Base-by-base conservation (phyloP, 805 yeast species). In the Wickerhamiella lipophila region DNA sequence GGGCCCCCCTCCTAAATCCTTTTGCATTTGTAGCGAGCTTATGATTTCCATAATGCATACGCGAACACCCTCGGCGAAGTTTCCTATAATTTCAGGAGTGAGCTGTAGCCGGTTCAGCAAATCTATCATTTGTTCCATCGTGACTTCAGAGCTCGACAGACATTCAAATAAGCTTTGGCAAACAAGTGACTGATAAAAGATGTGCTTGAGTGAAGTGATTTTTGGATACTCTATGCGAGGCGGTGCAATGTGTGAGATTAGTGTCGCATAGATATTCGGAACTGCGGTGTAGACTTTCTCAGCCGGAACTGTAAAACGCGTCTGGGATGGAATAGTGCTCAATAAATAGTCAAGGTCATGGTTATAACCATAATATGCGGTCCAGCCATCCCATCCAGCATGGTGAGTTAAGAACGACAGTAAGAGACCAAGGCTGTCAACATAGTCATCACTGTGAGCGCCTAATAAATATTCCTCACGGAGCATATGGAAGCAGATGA, bases 371-470 rank as follows among this genome's bases (percentile, higher is more conserved):
- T 87, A 85, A 55, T 77, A 78, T 1, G 63, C 56, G 19, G 65
- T 60, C 95, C 95, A 76, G 12, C 79, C 74, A 9, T 79, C 74
- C 94, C 95, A 83, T 5, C 83, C 78, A 76, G 81, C 75, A 79
- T 84, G 76, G 11, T 13, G 12, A 1, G 68, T 55, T 0, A 81
- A 72, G 12, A 83, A 59, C 54, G 80, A 81, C 0, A 87, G 61
- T 19, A 87, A 61, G 0, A 65, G 22, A 0, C 81, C 77, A 25
- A 88, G 56, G 27, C 64, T 63, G 3, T 65, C 55, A 11, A 71
- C 64, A 7, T 66, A 60, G 0, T 56, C 49, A 2, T 58, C 49
- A 4, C 71, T 67, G 22, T 77, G 63, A 1, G 75, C 64, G 56
- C 82, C 78, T 26, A 89, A 66, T 46, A 73, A 71, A 42, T 73